Evolutionary conservation across 2,329 filamentous ascomycete genomes (phyloP).

Genomic region (Cladosporium sp.): DNA sequence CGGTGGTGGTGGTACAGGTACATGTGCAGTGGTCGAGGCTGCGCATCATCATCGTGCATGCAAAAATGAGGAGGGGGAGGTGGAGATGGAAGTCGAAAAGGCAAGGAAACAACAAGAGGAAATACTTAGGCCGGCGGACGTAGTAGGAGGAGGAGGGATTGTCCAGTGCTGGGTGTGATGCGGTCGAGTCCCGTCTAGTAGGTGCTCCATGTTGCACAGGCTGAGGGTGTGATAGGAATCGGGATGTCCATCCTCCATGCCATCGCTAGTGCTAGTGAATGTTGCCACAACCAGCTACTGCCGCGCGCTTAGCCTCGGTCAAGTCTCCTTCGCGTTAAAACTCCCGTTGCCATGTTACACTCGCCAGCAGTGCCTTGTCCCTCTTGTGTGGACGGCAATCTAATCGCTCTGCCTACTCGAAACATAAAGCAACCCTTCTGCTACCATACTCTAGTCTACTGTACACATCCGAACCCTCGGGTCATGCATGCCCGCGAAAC

Average conservation of each 20-base stretch:
- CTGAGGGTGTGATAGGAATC: neutral
- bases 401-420: neutral
- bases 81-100: neutral
- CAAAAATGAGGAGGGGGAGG: neutral
- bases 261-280: neutral
- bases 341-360: neutral
- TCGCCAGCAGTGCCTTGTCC: neutral
- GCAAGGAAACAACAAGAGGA: neutral
- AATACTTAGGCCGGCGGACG: slow-evolving; percentile 4
- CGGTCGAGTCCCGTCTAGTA: neutral
- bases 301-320: slow-evolving; percentile 9
- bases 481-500: slow-evolving; percentile 3
- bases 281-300: neutral
- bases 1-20: slow-evolving; percentile 2
- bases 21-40: neutral
- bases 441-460: neutral
- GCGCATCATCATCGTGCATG: slow-evolving; percentile 15
- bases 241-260: neutral
- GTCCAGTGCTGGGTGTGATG: neutral
- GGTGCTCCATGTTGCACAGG: slow-evolving; percentile 1
- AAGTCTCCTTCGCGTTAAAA: slow-evolving; percentile 1
- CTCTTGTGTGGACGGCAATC: slow-evolving; percentile 2
- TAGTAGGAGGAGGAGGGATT: neutral
- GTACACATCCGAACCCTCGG: neutral
- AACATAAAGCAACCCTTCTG: neutral